Conservation (phyloP, 164 flowering plant species). For the Magnolia sinica region DNA sequence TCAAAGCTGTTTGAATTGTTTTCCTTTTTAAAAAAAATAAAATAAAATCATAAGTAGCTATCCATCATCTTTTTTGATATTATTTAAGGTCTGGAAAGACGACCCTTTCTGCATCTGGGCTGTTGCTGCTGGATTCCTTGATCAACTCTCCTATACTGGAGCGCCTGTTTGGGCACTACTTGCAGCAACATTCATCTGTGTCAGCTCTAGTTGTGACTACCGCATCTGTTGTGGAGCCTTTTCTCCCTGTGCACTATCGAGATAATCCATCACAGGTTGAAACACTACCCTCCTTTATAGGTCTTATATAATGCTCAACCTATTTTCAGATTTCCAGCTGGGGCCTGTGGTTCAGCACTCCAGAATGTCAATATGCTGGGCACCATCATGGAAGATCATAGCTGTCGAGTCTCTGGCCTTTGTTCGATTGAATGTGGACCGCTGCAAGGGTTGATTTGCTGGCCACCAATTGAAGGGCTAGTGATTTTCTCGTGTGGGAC, state of each 20-base stretch:
- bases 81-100: constrained; percentile 69
- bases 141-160: constrained; percentile 20
- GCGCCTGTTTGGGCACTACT: constrained; percentile 9
- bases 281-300: neutral
- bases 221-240: constrained; percentile 83
- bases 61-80: neutral
- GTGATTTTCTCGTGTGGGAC: too few relatives aligned
- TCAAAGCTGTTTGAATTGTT: neutral
- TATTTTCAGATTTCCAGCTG: neutral
- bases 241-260: constrained; percentile 44
- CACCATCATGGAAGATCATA: too few relatives aligned
- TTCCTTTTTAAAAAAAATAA: too few relatives aligned
- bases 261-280: constrained; percentile 39
- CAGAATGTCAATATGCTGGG: neutral
- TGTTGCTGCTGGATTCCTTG: constrained; percentile 52
- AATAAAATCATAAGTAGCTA: neutral
- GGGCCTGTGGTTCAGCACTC: neutral
- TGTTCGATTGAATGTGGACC: too few relatives aligned
- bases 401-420: too few relatives aligned
- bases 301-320: neutral
- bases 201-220: constrained; percentile 55
- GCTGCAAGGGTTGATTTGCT: too few relatives aligned
- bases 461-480: too few relatives aligned
- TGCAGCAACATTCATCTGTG: neutral
- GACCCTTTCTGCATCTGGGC: constrained; percentile 84